Evolutionary conservation across 345 rosid genomes (phyloP), one percentile per base, ranked within the genome.

Genomic region (Turritis glabra): DNA sequence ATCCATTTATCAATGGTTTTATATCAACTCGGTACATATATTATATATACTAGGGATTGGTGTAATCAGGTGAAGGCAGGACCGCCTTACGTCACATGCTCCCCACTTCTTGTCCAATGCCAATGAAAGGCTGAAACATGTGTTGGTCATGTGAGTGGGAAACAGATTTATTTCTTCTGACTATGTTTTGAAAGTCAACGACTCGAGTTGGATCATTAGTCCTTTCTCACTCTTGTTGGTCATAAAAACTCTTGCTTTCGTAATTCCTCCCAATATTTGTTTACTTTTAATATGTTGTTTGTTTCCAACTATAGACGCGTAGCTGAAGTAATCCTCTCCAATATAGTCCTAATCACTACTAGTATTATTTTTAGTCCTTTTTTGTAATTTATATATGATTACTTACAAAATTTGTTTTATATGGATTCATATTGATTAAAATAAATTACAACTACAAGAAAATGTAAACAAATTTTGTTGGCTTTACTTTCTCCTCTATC

Each of bases 111-210:
- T 21, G 55, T 73, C 56, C 37, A 54, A 64, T 33, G 65, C 57
- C 77, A 73, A 55, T 55, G 64, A 46, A 27, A 44, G 40, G 65
- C 3, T 32, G 40, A 65, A 55, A 55, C 66, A 74, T 74, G 71
- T 73, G 64, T 64, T 73, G 64, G 37, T 64, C 64, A 73, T 64
- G 58, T 55, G 57, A 73, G 61, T 73, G 71, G 72, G 65, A 37
- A 64, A 65, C 71, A 54, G 12, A 8, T 55, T 73, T 55, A 32
- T 55, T 55, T 44, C 48, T 33, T 17, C 19, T 44, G 77, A 73
- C 29, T 53, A 21, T 32, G 18, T 29, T 41, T 43, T 30, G 55
- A 55, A 54, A 64, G 71, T 73, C 77, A 64, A 65, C 35, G 71
- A 23, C 53, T 41, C 48, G 48, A 60, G 50, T 61, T 48, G 40